phyloP scores from a whole-genome alignment of 1,284 basidiomycete species.

The Cryptococcus depauperatus region DNA sequence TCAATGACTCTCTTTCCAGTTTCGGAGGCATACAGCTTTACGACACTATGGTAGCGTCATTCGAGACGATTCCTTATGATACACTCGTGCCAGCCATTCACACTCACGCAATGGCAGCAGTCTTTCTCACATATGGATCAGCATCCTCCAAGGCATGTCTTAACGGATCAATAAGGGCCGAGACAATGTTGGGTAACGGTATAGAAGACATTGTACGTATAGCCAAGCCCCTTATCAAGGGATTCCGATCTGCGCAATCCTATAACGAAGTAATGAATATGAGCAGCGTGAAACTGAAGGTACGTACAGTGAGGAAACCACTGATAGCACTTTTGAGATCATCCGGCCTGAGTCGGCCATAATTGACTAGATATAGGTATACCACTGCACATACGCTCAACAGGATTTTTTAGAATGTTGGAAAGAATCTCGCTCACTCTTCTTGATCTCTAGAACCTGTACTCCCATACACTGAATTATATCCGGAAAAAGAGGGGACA shows the following conservation, averaged over 20 bases:
- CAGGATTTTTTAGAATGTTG: not conserved
- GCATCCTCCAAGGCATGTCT: slow-evolving; percentile 84
- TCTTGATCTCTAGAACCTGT: slow-evolving; percentile 86
- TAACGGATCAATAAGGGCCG: slow-evolving; percentile 91
- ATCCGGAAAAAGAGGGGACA: slow-evolving; percentile 94
- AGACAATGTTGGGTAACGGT: slow-evolving; percentile 93
- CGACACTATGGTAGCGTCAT: slow-evolving; percentile 52
- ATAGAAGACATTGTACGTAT: slow-evolving; percentile 97
- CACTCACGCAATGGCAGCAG: slow-evolving; percentile 67
- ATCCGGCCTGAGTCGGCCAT: slow-evolving; percentile 93
- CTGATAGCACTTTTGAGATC: slow-evolving; percentile 93
- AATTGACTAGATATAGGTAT: slow-evolving; percentile 97
- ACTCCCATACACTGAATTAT: slow-evolving; percentile 89
- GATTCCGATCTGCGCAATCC: slow-evolving; percentile 68
- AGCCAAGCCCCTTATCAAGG: slow-evolving; percentile 87
- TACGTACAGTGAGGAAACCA: slow-evolving; percentile 69
- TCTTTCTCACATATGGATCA: slow-evolving; percentile 96
- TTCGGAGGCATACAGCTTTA: slow-evolving; percentile 93
- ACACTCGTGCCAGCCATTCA: not conserved
- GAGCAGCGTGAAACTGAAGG: not conserved
- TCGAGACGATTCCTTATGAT: not conserved
- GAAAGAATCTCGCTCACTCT: slow-evolving; percentile 57
- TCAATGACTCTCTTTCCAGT: slow-evolving; percentile 69
- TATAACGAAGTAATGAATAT: not conserved
- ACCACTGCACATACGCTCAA: slow-evolving; percentile 57